A percentile compares a stretch with the other conserved stretches of the same genome.
Evolutionary conservation across 2,329 filamentous ascomycete genomes (phyloP).

Genomic region (Hypocreales sp.): DNA sequence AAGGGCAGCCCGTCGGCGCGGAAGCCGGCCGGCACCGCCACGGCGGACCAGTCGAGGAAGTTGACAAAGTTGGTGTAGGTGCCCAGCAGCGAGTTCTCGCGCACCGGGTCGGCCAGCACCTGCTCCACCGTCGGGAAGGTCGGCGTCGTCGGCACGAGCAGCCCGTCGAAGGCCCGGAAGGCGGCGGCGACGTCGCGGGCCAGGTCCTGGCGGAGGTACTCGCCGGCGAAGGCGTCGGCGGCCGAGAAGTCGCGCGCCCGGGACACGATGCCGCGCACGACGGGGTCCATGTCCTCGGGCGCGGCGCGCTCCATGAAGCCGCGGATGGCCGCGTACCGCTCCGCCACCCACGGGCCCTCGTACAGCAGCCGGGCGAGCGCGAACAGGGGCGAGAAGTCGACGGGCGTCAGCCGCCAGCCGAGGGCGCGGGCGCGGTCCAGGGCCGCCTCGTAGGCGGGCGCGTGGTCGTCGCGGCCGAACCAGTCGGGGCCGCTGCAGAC

Average conservation of each 20-base stretch:
- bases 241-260: conserved; percentile 24
- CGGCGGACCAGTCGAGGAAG: conserved; percentile 39
- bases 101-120: conserved; percentile 33
- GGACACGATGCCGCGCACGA: conserved; percentile 20
- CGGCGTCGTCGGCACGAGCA: conserved; percentile 42
- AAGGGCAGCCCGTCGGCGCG: conserved; percentile 19
- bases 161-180: conserved; percentile 27
- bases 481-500: conserved; percentile 26
- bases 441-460: conserved; percentile 26
- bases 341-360: conserved; percentile 39
- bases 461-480: conserved; percentile 17
- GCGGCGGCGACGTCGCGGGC: conserved; percentile 22
- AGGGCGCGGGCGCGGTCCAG: conserved; percentile 19
- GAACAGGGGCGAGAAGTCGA: conserved; percentile 34
- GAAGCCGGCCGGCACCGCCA: conserved; percentile 35
- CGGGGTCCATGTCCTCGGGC: conserved; percentile 16
- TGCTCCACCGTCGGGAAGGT: conserved; percentile 33
- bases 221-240: conserved; percentile 26
- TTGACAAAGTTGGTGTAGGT: conserved; percentile 47
- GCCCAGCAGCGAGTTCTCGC: conserved; percentile 35
- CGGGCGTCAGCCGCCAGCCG: conserved; percentile 23
- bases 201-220: conserved; percentile 21
- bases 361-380: conserved; percentile 38
- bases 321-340: conserved; percentile 36
- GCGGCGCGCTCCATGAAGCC: conserved; percentile 22